Evolutionary conservation across 148 eudicot species (phyloP).

Genomic region (Vaccinium vitisidaea): DNA sequence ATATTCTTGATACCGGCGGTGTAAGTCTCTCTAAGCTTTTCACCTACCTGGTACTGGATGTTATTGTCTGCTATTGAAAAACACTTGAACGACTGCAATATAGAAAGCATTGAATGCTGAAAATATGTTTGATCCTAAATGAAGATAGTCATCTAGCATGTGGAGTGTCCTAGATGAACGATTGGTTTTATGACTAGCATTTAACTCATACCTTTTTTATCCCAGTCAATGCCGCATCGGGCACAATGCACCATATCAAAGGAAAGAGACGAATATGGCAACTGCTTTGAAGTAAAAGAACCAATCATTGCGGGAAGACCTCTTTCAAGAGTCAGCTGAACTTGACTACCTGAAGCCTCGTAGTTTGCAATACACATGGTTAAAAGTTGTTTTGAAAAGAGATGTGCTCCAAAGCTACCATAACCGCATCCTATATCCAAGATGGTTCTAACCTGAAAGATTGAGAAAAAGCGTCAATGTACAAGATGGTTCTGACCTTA

Average conservation of each 20-base stretch:
- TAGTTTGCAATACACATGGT: constrained; percentile 90
- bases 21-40: background rate
- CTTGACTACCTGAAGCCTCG: constrained; percentile 96
- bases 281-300: constrained; percentile 62
- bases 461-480: background rate
- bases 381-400: constrained; percentile 64
- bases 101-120: background rate
- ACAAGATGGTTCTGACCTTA: constrained; percentile 75
- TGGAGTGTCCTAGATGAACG: background rate
- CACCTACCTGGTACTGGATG: background rate
- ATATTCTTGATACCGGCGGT: background rate
- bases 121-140: background rate
- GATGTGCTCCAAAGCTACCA: constrained; percentile 96
- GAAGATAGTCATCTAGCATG: constrained; percentile 5
- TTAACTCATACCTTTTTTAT: constrained; percentile 59
- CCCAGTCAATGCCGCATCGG: constrained; percentile 81
- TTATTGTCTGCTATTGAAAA: background rate
- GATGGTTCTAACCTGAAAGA: constrained; percentile 74
- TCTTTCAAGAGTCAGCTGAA: constrained; percentile 87
- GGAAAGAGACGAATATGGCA: constrained; percentile 88
- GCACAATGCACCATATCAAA: constrained; percentile 97
- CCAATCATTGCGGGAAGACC: constrained; percentile 97
- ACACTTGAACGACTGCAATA: background rate
- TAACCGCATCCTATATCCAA: constrained; percentile 95
- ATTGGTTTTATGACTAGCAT: constrained; percentile 5